Evolutionary conservation across 169 alveolate species (phyloP).

Genomic region (Eimeria praecox): DNA sequence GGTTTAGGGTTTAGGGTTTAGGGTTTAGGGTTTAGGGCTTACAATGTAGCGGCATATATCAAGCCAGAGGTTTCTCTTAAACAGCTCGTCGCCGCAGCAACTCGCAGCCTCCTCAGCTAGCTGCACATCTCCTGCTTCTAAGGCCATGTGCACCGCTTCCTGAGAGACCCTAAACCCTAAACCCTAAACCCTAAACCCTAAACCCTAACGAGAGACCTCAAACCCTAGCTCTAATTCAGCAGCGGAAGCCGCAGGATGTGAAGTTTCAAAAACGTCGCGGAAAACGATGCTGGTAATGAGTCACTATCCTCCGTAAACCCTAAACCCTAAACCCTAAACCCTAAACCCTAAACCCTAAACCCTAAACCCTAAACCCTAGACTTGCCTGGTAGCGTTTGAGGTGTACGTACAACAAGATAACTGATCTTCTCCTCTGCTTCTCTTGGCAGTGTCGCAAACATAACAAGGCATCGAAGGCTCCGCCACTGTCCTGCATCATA

Average conservation of each 20-base stretch:
- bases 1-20: slow-evolving; percentile 25
- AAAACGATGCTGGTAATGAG: too few relatives aligned
- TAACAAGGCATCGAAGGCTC: slow-evolving; percentile 32
- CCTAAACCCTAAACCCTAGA: background rate
- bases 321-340: background rate
- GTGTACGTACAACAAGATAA: slow-evolving; percentile 35
- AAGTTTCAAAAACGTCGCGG: too few relatives aligned
- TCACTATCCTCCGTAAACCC: background rate
- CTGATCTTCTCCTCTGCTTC: background rate
- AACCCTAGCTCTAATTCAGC: background rate
- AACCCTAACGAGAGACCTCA: background rate
- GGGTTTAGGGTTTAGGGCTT: slow-evolving; percentile 31
- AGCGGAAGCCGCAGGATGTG: too few relatives aligned
- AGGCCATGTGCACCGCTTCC: slow-evolving; percentile 48
- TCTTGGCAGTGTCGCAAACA: slow-evolving; percentile 53
- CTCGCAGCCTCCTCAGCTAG: slow-evolving; percentile 40
- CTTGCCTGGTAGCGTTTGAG: slow-evolving; percentile 66
- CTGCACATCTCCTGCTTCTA: background rate
- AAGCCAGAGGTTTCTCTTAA: background rate
- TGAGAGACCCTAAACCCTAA: background rate
- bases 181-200: slow-evolving; percentile 22
- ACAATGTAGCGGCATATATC: slow-evolving; percentile 47
- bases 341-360: background rate
- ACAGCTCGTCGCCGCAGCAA: background rate
- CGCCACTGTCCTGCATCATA: slow-evolving; percentile 9